Evolutionary conservation across 208 protist genomes (phyloP), one percentile per base, ranked within the genome.

Genomic region (Leishmania arabica): DNA sequence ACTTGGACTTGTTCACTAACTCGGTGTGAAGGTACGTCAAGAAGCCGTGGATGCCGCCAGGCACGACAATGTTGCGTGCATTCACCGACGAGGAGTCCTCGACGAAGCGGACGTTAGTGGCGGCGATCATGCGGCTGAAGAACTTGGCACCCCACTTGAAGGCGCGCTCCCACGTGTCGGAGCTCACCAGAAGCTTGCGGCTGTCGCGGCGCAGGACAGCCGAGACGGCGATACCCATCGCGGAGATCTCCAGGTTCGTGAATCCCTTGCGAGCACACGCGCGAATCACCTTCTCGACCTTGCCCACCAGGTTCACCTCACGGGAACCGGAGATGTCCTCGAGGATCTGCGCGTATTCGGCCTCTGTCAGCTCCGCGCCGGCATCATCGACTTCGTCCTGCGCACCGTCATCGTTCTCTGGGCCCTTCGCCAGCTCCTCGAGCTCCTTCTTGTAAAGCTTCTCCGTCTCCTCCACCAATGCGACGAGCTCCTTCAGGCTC

Each of bases 1-100:
- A 91, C 83, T 93, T 92, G 17, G 89, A 84, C 70, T 91, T 88
- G 71, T 88, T 90, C 70, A 82, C 80, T 58, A 95, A 80, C 70
- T 95, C 82, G 7, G 70, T 83, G 76, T 90, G 80, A 47, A 96
- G 86, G 66, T 82, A 88, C 75, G 77, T 78, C 68, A 96, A 75
- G 19, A 94, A 54, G 24, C 77, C 80, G 80, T 85, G 84, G n/a
- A 94, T 83, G 42, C 90, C 89, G 69, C 88, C 91, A 13, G 83
- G 70, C 62, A 96, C 85, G 58, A 78, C 80, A 51, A 89, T 91
- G 73, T 79, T 74, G 56, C 86, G 88, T 58, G 79, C 66, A 49
- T 27, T 84, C 66, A 84, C 85, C 49, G 42, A 45, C 54, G 53
- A 88, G 56, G 77, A 73, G 75, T 68, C 84, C 60, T 95, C 90